phyloP scores from a whole-genome alignment of 2,329 filamentous ascomycete species.

The Fusarium duplospermum region DNA sequence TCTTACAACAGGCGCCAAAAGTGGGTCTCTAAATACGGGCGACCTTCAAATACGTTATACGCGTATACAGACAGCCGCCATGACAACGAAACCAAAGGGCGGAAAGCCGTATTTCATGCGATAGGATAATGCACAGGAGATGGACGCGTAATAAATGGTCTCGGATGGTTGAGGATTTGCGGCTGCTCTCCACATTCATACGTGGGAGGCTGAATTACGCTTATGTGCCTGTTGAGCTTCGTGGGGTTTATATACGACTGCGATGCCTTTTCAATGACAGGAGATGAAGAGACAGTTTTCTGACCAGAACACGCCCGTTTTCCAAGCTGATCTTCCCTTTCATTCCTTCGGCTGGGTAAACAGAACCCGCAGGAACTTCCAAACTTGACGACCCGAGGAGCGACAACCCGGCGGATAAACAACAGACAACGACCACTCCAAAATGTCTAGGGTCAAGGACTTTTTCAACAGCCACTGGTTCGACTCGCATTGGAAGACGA shows the following conservation, averaged over 20 bases:
- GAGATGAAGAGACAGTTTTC: background rate
- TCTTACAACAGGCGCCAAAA: background rate
- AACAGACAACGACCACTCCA: background rate
- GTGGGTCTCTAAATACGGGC: background rate
- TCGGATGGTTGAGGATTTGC: background rate
- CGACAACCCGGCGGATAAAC: background rate
- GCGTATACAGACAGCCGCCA: background rate
- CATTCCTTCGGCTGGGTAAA: accelerated
- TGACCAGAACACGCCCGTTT: background rate
- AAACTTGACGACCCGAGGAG: background rate
- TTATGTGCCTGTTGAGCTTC: background rate
- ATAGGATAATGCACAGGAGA: background rate
- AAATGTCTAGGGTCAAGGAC: constrained; percentile 10
- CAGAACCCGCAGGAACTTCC: background rate
- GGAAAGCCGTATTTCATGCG: background rate
- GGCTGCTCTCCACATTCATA: background rate
- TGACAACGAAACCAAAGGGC: background rate
- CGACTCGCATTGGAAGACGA: constrained; percentile 25
- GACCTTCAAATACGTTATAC: background rate
- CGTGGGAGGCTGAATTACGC: background rate
- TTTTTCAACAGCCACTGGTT: constrained; percentile 30
- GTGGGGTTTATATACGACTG: background rate
- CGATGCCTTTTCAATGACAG: background rate
- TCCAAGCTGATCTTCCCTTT: background rate
- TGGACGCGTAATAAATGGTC: background rate